These are phyloP conservation scores for Solanum pinnatisectum DNA, from an alignment of 257 asterid species.

Conservation along the genomic window DNA sequence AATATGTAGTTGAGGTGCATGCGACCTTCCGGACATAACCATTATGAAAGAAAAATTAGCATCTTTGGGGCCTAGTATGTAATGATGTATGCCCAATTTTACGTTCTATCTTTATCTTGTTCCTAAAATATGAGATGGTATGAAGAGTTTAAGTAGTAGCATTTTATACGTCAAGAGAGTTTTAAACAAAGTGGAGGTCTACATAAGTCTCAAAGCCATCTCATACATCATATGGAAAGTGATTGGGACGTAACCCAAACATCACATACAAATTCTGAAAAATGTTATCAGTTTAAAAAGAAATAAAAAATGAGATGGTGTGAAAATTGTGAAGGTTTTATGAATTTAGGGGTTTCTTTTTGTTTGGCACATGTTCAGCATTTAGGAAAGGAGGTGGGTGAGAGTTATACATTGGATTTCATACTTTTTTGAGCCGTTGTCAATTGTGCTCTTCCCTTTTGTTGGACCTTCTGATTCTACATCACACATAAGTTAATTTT, in stretches of 20 bases:
- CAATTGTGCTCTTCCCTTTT: not conserved
- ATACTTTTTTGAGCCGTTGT: not conserved
- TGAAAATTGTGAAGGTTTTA: not conserved
- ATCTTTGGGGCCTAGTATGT: not conserved
- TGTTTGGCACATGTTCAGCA: not conserved
- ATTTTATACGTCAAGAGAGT: too few species aligned
- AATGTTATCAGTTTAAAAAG: not conserved
- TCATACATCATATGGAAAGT: too few species aligned
- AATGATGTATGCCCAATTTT: not conserved
- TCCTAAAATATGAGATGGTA: not conserved
- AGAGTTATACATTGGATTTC: not conserved
- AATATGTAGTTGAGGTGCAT: not conserved
- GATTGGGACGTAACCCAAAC: too few species aligned
- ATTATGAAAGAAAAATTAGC: not conserved
- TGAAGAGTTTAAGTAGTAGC: too few species aligned
- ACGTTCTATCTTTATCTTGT: not conserved
- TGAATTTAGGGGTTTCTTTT: not conserved
- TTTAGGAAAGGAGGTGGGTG: not conserved
- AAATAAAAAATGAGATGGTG: not conserved
- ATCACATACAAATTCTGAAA: too few species aligned
- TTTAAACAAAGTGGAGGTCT: too few species aligned
- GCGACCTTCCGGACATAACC: not conserved
- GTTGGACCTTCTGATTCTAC: not conserved
- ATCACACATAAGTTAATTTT: not conserved
- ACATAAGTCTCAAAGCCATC: too few species aligned